phyloP scores from a whole-genome alignment of 768 basidiomycete species.

The Suillus lakei region DNA sequence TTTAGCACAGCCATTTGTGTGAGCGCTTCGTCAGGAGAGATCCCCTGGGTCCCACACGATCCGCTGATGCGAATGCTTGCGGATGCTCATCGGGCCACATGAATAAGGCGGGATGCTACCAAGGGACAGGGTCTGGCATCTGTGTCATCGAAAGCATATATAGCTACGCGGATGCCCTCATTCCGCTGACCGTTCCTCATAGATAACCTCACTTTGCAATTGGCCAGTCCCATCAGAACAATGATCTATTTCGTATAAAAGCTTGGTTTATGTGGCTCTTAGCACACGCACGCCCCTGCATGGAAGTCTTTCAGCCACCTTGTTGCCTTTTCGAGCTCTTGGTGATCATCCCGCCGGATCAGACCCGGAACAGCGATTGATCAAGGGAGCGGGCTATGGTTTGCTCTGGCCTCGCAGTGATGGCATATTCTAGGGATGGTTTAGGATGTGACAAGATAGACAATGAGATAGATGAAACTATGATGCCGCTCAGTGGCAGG shows the following conservation, averaged over 20 bases:
- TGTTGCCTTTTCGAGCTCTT: neutral
- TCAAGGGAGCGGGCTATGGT: neutral
- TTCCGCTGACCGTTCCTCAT: conserved; percentile 3
- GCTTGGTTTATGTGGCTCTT: neutral
- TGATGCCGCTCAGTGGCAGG: conserved; percentile 6
- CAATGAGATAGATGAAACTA: conserved; percentile 7
- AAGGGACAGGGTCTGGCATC: neutral
- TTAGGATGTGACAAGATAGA: conserved; percentile 4
- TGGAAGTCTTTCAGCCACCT: neutral
- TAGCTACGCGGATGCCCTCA: conserved; percentile 12
- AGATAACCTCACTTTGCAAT: neutral
- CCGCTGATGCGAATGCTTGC: conserved; percentile 1
- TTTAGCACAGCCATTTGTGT: conserved; percentile 9
- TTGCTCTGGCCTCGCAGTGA: neutral
- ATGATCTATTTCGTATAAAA: neutral
- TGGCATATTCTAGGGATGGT: conserved; percentile 3
- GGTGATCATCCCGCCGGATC: conserved; percentile 6
- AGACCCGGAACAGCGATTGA: neutral
- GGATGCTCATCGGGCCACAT: conserved; percentile 2
- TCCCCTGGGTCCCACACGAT: neutral
- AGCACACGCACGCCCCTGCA: neutral
- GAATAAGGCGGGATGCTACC: conserved; percentile 1
- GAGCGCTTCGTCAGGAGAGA: neutral
- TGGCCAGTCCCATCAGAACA: neutral
- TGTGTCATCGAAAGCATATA: conserved; percentile 5